These are phyloP conservation scores for Nicotiana undulata DNA, from an alignment of 257 asterid genomes.

Conservation along the genomic window DNA sequence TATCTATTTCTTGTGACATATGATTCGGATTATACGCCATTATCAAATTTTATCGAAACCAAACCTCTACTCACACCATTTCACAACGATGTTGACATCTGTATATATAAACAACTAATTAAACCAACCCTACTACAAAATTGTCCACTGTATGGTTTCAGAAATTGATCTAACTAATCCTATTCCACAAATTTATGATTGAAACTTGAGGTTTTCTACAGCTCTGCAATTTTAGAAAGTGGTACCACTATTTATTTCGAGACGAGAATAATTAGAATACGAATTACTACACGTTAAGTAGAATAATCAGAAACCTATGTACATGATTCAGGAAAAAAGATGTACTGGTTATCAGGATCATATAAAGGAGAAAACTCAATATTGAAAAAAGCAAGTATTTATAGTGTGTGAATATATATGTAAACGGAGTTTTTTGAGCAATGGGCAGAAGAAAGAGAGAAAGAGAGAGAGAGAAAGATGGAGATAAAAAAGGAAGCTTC, in stretches of 20 bases:
- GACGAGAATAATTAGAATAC: not conserved
- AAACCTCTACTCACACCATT: not conserved
- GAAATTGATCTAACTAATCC: not conserved
- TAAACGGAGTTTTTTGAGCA: not conserved
- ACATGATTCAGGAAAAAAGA: not conserved
- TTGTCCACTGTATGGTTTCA: not conserved
- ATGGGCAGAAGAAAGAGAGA: not conserved
- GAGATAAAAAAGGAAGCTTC: not conserved
- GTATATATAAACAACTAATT: too few relatives aligned
- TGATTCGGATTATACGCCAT: slow-evolving; percentile 48
- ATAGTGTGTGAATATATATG: not conserved
- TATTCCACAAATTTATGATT: not conserved
- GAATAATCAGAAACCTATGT: not conserved
- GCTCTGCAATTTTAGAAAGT: not conserved
- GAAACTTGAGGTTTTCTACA: not conserved
- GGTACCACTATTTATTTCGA: not conserved
- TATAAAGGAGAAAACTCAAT: not conserved
- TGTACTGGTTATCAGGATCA: not conserved
- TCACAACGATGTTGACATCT: too few relatives aligned
- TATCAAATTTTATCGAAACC: not conserved
- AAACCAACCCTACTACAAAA: too few relatives aligned
- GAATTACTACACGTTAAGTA: not conserved
- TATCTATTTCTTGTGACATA: slow-evolving; percentile 49
- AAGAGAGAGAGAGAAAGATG: not conserved
- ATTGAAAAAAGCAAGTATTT: not conserved